Evolutionary conservation across 805 yeast species (phyloP), one percentile per base, ranked within the genome.

Genomic region (Suhomyces xylopsoci): DNA sequence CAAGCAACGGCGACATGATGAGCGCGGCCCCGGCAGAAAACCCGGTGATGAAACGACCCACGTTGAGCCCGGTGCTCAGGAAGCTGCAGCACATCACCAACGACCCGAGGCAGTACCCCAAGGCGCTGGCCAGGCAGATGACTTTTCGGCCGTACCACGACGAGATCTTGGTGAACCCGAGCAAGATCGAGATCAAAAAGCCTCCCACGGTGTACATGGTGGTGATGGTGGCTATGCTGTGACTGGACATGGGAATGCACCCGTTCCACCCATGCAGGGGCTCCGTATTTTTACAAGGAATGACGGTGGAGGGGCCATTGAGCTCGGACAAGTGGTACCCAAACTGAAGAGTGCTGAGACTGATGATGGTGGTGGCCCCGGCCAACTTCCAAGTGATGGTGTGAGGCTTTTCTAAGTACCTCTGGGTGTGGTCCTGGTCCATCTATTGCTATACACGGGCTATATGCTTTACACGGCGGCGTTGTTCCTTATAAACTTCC

Each of bases 321-420:
- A 73, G 58, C 49, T 68, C 77, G 8, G 77, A 67, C 36, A 73
- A 62, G 57, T 73, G 77, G 57, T 62, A 73, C 3, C 78, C 77
- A 58, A 72, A 71, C 55, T 70, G 74, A 20, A 73, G 56, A 4
- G 77, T 72, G 45, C 76, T 66, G 42, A 71, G 51, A 49, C 73
- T 64, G 12, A 69, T 64, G 10, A 71, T 61, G 19, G 63, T 59
- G 12, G 74, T 68, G 22, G 78, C 68, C 74, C 75, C 71, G 0
- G 63, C 72, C 15, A 73, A 57, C 19, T 58, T 60, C 50, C 60
- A 55, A 1, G 76, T 72, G 30, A 72, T 64, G 38, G 43, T 48
- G 44, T 67, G 71, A 6, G 55, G 59, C 14, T 53, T 43, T 7
- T 58, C 55, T 28, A 59, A 51, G 25, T 19, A 47, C 19, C 15